These are phyloP conservation scores for Rutidosis leptorrhynchoides DNA, from an alignment of 129 eudicot genomes.

Conservation along the genomic window DNA sequence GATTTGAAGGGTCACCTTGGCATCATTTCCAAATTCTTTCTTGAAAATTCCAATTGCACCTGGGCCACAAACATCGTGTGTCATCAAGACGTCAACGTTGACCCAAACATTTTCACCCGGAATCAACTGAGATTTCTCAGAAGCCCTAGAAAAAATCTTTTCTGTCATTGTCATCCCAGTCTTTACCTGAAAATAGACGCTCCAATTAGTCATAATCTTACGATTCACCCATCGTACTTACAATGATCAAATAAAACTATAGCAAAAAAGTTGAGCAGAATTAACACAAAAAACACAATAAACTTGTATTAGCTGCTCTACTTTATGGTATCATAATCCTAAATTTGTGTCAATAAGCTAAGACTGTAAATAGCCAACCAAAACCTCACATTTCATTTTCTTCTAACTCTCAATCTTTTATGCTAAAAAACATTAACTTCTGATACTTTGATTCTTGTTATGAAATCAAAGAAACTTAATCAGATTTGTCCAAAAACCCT, in stretches of 20 bases:
- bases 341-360: background rate
- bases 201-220: slow-evolving; percentile 7
- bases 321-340: slow-evolving; percentile 2
- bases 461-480: background rate
- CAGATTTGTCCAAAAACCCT: slow-evolving; percentile 3
- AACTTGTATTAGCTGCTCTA: slow-evolving; percentile 5
- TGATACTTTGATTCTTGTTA: background rate
- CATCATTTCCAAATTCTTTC: slow-evolving; percentile 84
- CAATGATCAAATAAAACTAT: background rate
- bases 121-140: slow-evolving; percentile 59
- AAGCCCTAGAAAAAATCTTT: slow-evolving; percentile 73
- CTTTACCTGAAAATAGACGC: slow-evolving; percentile 55
- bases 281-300: slow-evolving; percentile 1
- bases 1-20: slow-evolving; percentile 53
- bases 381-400: background rate
- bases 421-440: background rate
- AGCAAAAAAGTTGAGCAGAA: slow-evolving; percentile 1
- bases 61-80: slow-evolving; percentile 97
- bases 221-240: background rate
- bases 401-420: slow-evolving; percentile 10
- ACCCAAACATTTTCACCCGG: slow-evolving; percentile 98
- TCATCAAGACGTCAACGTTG: slow-evolving; percentile 79
- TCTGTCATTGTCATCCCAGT: slow-evolving; percentile 92
- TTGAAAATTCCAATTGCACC: slow-evolving; percentile 72
- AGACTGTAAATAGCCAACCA: background rate